Evolutionary conservation across 257 asterid species (phyloP).

Genomic region (Capsicum pubescens): DNA sequence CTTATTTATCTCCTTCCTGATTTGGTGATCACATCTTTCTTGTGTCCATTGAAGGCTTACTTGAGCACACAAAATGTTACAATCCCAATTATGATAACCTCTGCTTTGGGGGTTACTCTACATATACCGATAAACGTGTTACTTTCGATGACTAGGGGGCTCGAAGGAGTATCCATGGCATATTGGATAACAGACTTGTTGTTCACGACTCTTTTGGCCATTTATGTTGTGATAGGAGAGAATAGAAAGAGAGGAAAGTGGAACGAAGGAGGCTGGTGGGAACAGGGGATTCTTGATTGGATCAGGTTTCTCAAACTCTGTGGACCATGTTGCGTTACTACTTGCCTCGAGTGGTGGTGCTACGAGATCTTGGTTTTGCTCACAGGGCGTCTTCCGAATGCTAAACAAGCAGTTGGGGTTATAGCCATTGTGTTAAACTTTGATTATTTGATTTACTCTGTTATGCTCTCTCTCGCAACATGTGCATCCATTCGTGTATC

Average conservation of each 20-base stretch:
- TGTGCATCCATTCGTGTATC: constrained; percentile 80
- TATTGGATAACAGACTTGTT: constrained; percentile 75
- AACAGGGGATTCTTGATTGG: constrained; percentile 60
- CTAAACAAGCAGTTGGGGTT: constrained; percentile 60
- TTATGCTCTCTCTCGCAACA: constrained; percentile 72
- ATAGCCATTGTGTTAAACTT: constrained; percentile 79
- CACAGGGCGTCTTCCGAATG: constrained; percentile 62
- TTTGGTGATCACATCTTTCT: constrained; percentile 55
- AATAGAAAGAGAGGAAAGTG: constrained; percentile 46
- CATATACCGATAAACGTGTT: constrained; percentile 64
- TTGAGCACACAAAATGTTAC: constrained; percentile 69
- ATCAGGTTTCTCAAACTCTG: constrained; percentile 50
- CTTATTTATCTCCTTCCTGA: constrained; percentile 72
- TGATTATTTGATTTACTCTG: constrained; percentile 75
- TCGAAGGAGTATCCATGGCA: constrained; percentile 77
- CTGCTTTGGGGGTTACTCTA: constrained; percentile 59
- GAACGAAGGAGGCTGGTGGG: constrained; percentile 88
- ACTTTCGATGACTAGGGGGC: constrained; percentile 59
- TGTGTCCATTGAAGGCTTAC: constrained; percentile 76
- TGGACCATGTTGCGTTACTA: constrained; percentile 82
- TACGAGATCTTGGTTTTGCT: constrained; percentile 73
- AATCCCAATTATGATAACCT: constrained; percentile 74
- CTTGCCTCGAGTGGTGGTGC: constrained; percentile 99
- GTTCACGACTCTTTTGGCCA: constrained; percentile 40
- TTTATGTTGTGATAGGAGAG: constrained; percentile 55